Conservation (phyloP, 192 early-diverging fungal genomes). For the Coemansia pectinata region DNA sequence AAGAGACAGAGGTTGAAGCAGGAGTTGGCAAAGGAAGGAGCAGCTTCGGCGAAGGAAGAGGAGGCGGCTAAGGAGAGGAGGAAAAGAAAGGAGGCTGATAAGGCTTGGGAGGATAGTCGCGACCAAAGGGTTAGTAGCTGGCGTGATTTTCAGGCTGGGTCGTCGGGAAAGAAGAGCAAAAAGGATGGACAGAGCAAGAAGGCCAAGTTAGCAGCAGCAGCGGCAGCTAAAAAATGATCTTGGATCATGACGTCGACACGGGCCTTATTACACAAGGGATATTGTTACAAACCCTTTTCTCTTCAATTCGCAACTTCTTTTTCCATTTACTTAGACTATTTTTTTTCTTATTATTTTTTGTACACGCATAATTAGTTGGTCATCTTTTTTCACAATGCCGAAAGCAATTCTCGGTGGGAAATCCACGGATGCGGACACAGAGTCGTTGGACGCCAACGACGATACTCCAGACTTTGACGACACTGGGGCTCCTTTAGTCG, state of each 20-base stretch:
- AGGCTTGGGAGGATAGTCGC: slow-evolving; percentile 42
- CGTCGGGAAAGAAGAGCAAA: slow-evolving; percentile 8
- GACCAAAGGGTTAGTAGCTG: slow-evolving; percentile 50
- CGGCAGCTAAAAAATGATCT: background rate
- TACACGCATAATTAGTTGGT: background rate
- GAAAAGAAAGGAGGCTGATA: slow-evolving; percentile 29
- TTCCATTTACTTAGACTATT: background rate
- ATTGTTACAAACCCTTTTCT: background rate
- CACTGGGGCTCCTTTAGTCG: background rate
- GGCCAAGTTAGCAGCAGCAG: background rate
- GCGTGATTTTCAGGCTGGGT: slow-evolving; percentile 28
- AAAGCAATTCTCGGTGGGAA: background rate
- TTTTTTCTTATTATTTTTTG: background rate
- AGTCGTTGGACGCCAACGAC: background rate
- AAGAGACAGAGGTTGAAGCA: slow-evolving; percentile 40
- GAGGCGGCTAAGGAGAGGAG: slow-evolving; percentile 15
- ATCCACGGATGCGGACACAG: background rate
- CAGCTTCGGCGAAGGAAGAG: slow-evolving; percentile 19
- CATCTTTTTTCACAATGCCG: background rate
- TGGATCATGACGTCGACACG: background rate
- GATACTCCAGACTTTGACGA: too few relatives aligned
- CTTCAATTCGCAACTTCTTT: background rate
- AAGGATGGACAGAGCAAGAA: background rate
- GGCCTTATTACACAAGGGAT: too few relatives aligned
- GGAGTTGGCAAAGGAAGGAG: slow-evolving; percentile 42